Evolutionary conservation across 2,329 filamentous ascomycete genomes (phyloP).

Genomic region (Mollisiaceae sp.): DNA sequence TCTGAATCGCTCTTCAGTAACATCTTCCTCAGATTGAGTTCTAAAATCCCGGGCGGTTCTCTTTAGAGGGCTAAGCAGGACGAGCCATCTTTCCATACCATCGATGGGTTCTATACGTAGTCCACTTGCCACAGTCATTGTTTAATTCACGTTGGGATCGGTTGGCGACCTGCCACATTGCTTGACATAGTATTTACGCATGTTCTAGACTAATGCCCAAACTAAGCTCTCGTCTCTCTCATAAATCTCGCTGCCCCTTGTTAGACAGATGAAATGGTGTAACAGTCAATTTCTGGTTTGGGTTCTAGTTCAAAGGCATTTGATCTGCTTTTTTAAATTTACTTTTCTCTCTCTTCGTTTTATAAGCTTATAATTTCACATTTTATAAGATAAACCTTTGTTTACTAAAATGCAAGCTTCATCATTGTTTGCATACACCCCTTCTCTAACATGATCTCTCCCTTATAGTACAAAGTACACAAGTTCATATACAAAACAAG

Average conservation of each 20-base stretch:
- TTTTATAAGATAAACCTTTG: no score
- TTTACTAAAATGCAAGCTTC: no score
- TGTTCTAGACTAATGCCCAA: slow-evolving; percentile 59
- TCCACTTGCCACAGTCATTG: slow-evolving; percentile 47
- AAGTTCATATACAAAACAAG: slow-evolving; percentile 45
- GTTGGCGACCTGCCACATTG: slow-evolving; percentile 13
- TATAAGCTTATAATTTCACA: no score
- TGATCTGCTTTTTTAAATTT: no score
- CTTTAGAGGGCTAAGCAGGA: slow-evolving; percentile 26
- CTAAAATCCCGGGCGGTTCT: slow-evolving; percentile 27
- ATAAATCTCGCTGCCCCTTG: slow-evolving; percentile 48
- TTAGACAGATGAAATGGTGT: no score
- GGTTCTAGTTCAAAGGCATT: no score
- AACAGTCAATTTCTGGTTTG: no score
- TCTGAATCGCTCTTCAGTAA: neutral
- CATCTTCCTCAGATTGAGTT: slow-evolving; percentile 32
- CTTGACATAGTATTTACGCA: slow-evolving; percentile 42
- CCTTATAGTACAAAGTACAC: slow-evolving; percentile 27
- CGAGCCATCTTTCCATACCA: slow-evolving; percentile 28
- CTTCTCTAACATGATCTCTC: slow-evolving; percentile 27
- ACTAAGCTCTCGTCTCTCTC: slow-evolving; percentile 54
- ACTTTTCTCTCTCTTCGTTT: no score
- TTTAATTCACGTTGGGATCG: slow-evolving; percentile 40
- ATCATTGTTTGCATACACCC: no score
- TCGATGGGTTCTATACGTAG: slow-evolving; percentile 26